Evolutionary conservation across 2,329 filamentous ascomycete species (phyloP), one percentile per base, ranked within the genome.

Genomic region (Elsinoe ampelina): DNA sequence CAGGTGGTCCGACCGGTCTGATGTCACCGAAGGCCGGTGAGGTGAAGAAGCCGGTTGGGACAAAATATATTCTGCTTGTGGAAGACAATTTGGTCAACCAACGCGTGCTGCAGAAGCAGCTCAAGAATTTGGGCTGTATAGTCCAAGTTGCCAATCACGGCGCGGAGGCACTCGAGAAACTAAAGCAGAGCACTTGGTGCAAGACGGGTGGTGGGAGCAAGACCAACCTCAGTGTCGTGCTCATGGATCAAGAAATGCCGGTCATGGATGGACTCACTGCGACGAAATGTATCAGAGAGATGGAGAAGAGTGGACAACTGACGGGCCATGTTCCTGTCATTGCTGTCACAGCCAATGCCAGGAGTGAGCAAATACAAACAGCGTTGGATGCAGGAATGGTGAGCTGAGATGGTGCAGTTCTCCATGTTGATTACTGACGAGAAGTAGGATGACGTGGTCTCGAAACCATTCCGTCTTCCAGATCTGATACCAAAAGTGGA

Each of bases 241-340:
- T 89, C 7, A 88, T 89, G 85, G 86, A 89, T 64, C 75, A 89
- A 36, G 85, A 89, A 65, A 89, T 89, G 86, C 87, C 87, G 1
- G 78, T 89, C 42, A 90, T 90, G 87, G 86, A 91, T 64, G 87
- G 87, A 35, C 80, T 87, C 69, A 85, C 85, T 1, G 89, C 86
- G 61, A 83, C 86, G 11, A 76, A 78, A 41, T 80, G 75, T 59
- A 89, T 92, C 55, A 79, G 87, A 15, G 78, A 85, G 59, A 73
- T 87, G 15, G 85, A 91, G 67, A 72, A 71, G 50, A 75, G 80
- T 55, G 81, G 82, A 17, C 80, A 76, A 32, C 79, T 87, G 48
- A 74, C 78, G 15, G 73, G 76, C 51, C 85, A 88, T 64, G 80
- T 89, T n/a, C 85, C 86, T 2, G 87, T 89, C 62, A 87, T 89